Conservation (phyloP, 164 flowering plant species). For the Liquidambar formosana region DNA sequence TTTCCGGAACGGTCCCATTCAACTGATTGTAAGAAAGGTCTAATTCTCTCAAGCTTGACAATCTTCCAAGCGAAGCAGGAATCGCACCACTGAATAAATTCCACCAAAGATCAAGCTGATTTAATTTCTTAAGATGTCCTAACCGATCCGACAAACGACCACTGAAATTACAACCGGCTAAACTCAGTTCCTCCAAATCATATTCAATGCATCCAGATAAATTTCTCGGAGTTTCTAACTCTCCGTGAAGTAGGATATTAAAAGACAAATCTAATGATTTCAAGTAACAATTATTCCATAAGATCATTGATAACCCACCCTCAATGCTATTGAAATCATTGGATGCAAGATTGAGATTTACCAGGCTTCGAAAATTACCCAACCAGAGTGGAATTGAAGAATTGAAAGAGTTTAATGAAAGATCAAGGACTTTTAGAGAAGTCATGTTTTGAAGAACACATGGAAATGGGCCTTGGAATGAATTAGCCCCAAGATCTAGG, state of each 20-base stretch:
- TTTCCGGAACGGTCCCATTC: background rate
- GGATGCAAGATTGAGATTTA: no score
- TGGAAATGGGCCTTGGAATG: no score
- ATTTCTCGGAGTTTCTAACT: background rate
- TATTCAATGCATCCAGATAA: background rate
- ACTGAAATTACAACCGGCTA: background rate
- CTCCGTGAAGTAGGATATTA: background rate
- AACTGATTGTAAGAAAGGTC: slow-evolving; percentile 5
- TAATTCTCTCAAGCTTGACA: background rate
- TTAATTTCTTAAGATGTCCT: background rate
- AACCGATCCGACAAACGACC: background rate
- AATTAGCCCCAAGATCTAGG: no score
- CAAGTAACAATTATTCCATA: no score
- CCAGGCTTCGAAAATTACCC: no score
- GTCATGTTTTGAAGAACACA: no score
- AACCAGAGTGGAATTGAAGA: no score
- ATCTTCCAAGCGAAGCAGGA: no score
- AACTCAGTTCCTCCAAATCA: background rate
- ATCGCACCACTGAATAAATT: background rate
- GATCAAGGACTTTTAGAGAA: no score
- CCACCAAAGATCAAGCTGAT: background rate
- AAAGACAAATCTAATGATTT: background rate
- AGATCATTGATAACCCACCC: background rate
- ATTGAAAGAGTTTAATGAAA: no score
- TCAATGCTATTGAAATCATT: background rate